phyloP scores from a whole-genome alignment of 2,329 filamentous ascomycete species.

The Alternaria arbusti region DNA sequence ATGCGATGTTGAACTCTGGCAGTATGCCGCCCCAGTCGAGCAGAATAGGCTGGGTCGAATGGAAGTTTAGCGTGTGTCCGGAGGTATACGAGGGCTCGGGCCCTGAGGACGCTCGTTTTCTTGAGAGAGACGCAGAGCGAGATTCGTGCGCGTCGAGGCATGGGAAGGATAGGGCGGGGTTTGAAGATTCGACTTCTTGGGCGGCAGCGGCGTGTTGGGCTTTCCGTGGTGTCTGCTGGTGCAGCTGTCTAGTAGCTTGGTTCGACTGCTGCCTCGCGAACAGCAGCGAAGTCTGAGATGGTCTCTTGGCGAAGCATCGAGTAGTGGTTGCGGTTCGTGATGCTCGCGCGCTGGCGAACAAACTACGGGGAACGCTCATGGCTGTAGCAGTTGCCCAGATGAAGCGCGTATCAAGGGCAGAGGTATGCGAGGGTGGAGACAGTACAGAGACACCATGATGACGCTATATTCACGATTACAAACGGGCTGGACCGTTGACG shows the following conservation, averaged over 20 bases:
- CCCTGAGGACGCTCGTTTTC: constrained; percentile 71
- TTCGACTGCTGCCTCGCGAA: constrained; percentile 28
- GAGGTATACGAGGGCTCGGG: constrained; percentile 95
- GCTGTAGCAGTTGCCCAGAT: constrained; percentile 1
- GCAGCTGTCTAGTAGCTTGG: constrained; percentile 33
- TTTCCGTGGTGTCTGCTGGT: constrained; percentile 36
- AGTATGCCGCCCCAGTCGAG: constrained; percentile 97
- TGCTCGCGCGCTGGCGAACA: constrained; percentile 32
- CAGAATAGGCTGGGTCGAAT: constrained; percentile 74
- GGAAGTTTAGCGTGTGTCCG: constrained; percentile 80
- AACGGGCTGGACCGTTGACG: constrained; percentile 11
- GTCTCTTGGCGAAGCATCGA: constrained; percentile 10
- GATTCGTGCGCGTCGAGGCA: constrained; percentile 52
- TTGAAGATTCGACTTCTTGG: constrained; percentile 43
- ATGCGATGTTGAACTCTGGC: constrained; percentile 86
- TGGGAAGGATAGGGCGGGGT: constrained; percentile 50
- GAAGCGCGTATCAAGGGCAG: constrained; percentile 1
- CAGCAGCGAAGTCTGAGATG: constrained; percentile 12
- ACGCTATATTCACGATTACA: constrained; percentile 24
- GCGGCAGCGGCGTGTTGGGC: constrained; percentile 31
- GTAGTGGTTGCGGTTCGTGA: constrained; percentile 17
- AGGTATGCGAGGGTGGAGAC: constrained; percentile 14
- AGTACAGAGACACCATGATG: constrained; percentile 17
- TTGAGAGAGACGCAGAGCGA: constrained; percentile 71
- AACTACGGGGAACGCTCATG: constrained; percentile 42